phyloP scores from a whole-genome alignment of 2,329 filamentous ascomycete species.

The Cryphonectria naterciae region DNA sequence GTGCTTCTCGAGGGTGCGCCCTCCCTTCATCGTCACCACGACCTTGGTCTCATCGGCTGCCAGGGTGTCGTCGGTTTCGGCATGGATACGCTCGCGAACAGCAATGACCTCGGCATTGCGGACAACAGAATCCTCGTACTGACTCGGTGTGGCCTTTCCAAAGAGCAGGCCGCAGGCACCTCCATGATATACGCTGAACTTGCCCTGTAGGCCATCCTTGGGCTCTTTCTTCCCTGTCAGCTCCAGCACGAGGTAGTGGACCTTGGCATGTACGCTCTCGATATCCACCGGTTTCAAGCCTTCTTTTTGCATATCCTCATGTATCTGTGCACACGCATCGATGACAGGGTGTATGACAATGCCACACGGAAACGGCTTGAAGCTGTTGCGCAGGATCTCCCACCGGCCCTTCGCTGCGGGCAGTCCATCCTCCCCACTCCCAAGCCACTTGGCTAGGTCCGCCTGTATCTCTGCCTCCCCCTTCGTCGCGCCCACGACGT shows the following conservation, averaged over 20 bases:
- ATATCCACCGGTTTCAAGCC: constrained; percentile 40
- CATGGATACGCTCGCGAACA: constrained; percentile 50
- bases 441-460: constrained; percentile 35
- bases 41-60: constrained; percentile 43
- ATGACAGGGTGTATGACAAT: constrained; percentile 61
- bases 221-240: constrained; percentile 56
- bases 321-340: constrained; percentile 53
- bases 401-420: constrained; percentile 39
- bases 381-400: constrained; percentile 58
- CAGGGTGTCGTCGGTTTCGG: constrained; percentile 45
- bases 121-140: constrained; percentile 55
- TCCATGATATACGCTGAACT: constrained; percentile 60
- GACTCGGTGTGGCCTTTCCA: constrained; percentile 53
- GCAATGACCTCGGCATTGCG: constrained; percentile 44
- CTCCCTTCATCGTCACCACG: constrained; percentile 21
- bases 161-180: constrained; percentile 54
- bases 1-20: constrained; percentile 18
- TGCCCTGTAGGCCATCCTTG: constrained; percentile 53
- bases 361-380: constrained; percentile 61
- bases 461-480: constrained; percentile 41
- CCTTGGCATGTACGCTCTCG: constrained; percentile 45
- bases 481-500: constrained; percentile 51
- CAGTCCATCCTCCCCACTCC: constrained; percentile 27
- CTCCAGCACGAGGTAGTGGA: constrained; percentile 57
- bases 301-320: constrained; percentile 38